phyloP scores from a whole-genome alignment of 2,329 filamentous ascomycete species.

The Sphaerulina musiva region DNA sequence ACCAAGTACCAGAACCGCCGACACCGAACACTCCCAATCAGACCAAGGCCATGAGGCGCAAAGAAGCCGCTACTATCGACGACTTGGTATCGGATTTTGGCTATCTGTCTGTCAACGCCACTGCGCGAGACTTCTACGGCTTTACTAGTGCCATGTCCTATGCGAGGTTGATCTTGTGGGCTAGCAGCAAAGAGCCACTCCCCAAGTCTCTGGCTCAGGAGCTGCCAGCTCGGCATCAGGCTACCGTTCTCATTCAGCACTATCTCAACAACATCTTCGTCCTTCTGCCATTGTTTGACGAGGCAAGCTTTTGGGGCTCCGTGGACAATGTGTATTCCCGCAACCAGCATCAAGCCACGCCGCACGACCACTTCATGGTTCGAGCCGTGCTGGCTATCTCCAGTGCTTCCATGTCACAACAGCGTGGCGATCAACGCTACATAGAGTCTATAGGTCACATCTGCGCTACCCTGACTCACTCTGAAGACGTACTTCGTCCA shows the following conservation, averaged over 20 bases:
- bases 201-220: constrained; percentile 54
- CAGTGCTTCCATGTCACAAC: constrained; percentile 64
- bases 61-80: constrained; percentile 81
- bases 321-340: constrained; percentile 76
- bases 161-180: constrained; percentile 78
- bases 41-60: constrained; percentile 42
- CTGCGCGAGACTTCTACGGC: constrained; percentile 85
- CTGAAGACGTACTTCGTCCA: constrained; percentile 76
- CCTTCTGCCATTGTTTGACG: constrained; percentile 74
- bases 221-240: constrained; percentile 64
- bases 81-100: constrained; percentile 91
- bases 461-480: constrained; percentile 63
- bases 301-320: constrained; percentile 68
- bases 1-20: constrained; percentile 23
- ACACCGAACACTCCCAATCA: constrained; percentile 29
- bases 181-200: constrained; percentile 66
- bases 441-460: constrained; percentile 55
- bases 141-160: constrained; percentile 87
- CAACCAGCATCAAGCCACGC: constrained; percentile 54
- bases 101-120: constrained; percentile 90
- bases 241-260: constrained; percentile 66
- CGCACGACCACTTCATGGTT: constrained; percentile 74
- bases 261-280: constrained; percentile 79
- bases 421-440: constrained; percentile 57
- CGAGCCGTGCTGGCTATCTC: constrained; percentile 86